Evolutionary conservation across 352 stramenopile genomes (phyloP).

Genomic region (Pythium monospermum): DNA sequence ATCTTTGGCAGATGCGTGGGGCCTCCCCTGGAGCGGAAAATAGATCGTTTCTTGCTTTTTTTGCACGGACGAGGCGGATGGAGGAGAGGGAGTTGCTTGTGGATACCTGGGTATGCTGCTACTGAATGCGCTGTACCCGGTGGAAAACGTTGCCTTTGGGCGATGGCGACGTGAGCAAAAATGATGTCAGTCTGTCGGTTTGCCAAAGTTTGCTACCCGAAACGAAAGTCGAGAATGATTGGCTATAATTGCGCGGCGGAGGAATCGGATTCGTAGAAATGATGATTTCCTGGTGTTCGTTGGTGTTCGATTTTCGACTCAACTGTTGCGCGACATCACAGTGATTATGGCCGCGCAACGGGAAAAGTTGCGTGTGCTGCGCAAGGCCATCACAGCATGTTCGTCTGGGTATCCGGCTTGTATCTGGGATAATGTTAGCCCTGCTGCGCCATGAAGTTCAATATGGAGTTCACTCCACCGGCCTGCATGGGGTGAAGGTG

Average conservation of each 20-base stretch:
- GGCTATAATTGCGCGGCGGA: not conserved
- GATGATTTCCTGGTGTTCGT: not conserved
- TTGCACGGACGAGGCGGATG: too few relatives aligned
- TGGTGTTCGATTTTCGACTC: not conserved
- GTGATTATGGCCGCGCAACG: constrained; percentile 9
- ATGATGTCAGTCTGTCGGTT: not conserved
- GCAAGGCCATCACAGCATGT: not conserved
- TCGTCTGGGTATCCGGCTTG: not conserved
- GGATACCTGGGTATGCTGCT: too few relatives aligned
- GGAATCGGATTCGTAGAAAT: too few relatives aligned
- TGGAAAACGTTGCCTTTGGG: not conserved
- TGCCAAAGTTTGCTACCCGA: not conserved
- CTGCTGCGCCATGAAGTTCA: not conserved
- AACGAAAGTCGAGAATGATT: not conserved
- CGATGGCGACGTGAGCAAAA: not conserved
- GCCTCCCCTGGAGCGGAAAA: too few relatives aligned
- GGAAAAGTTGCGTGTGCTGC: not conserved
- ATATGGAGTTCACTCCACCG: not conserved
- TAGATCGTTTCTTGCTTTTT: too few relatives aligned
- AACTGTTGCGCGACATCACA: not conserved
- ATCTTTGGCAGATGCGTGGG: too few relatives aligned
- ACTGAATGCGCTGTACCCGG: not conserved
- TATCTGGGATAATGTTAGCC: too few relatives aligned
- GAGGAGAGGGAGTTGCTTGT: too few relatives aligned
- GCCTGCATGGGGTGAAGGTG: not conserved